phyloP scores from a whole-genome alignment of 805 yeast species.

The Suhomyces vadensis region DNA sequence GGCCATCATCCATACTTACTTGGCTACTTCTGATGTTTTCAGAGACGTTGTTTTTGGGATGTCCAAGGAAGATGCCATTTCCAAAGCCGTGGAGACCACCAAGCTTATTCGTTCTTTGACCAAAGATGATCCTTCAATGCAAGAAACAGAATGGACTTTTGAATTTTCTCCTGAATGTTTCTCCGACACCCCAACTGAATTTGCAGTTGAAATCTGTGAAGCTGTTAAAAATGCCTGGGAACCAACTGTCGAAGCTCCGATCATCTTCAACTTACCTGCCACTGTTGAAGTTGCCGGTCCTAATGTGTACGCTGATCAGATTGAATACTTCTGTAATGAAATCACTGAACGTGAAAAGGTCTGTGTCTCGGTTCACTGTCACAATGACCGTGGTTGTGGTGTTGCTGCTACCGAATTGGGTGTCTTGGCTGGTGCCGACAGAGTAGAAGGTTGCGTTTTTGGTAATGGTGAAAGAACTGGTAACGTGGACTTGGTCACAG shows the following conservation, averaged over 20 bases:
- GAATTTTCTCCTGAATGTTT: conserved; percentile 81
- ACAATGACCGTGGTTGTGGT: conserved; percentile 82
- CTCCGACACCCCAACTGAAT: conserved; percentile 72
- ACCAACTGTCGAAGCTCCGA: conserved; percentile 72
- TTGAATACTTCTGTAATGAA: conserved; percentile 69
- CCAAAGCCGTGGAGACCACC: conserved; percentile 70
- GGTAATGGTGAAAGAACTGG: conserved; percentile 89
- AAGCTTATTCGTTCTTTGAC: conserved; percentile 66
- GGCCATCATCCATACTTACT: conserved; percentile 70
- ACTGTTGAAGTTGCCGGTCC: conserved; percentile 80
- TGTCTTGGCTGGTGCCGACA: conserved; percentile 78
- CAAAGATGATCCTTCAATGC: conserved; percentile 68
- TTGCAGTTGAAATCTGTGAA: conserved; percentile 74
- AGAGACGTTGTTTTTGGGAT: conserved; percentile 75
- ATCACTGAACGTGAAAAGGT: conserved; percentile 72
- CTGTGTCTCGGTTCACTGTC: conserved; percentile 70
- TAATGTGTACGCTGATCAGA: conserved; percentile 76
- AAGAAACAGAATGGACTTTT: conserved; percentile 65
- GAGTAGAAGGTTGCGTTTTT: conserved; percentile 81
- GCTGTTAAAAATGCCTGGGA: conserved; percentile 80
- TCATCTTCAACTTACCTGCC: conserved; percentile 77
- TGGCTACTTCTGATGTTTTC: conserved; percentile 75
- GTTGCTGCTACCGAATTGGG: conserved; percentile 83
- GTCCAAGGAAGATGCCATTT: conserved; percentile 67
- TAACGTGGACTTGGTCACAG: conserved; percentile 74